phyloP scores from a whole-genome alignment of 2,329 filamentous ascomycete genomes.

The Colletotrichum sp. region DNA sequence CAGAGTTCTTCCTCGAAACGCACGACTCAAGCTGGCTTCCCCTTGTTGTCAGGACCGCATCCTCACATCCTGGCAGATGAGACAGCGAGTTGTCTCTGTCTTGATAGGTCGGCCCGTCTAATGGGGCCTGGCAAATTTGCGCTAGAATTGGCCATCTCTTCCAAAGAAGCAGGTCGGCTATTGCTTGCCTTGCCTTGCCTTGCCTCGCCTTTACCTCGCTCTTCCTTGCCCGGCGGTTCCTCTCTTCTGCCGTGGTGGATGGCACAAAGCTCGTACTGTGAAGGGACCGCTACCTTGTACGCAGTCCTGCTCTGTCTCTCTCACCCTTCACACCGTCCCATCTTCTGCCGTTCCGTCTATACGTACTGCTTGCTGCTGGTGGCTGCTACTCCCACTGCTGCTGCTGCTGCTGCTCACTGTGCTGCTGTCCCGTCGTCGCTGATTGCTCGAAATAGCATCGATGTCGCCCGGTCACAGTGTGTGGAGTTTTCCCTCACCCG shows the following conservation, averaged over 20 bases:
- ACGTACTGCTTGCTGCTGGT: neutral
- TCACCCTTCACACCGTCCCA: neutral
- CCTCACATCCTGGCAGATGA: conserved; percentile 22
- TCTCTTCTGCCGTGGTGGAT: neutral
- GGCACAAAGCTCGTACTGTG: neutral
- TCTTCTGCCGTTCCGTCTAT: neutral
- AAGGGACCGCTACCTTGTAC: neutral
- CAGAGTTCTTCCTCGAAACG: conserved; percentile 21
- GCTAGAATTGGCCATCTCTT: conserved; percentile 17
- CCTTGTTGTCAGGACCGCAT: conserved; percentile 19
- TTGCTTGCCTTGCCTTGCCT: neutral
- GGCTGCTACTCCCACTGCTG: neutral
- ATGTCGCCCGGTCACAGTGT: conserved; percentile 21
- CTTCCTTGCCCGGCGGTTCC: neutral
- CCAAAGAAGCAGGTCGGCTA: conserved; percentile 9
- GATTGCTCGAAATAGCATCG: conserved; percentile 19
- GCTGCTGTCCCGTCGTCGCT: conserved; percentile 5
- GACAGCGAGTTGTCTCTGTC: conserved; percentile 21
- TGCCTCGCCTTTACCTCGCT: neutral
- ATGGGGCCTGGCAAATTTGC: conserved; percentile 19
- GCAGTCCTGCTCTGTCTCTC: neutral
- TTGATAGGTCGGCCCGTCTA: conserved; percentile 23
- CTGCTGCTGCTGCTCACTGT: neutral
- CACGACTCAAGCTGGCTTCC: conserved; percentile 22
- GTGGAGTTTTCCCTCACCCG: conserved; percentile 20